These are phyloP conservation scores for Serendipita indica DNA, from an alignment of 768 basidiomycete genomes.

Conservation along the genomic window DNA sequence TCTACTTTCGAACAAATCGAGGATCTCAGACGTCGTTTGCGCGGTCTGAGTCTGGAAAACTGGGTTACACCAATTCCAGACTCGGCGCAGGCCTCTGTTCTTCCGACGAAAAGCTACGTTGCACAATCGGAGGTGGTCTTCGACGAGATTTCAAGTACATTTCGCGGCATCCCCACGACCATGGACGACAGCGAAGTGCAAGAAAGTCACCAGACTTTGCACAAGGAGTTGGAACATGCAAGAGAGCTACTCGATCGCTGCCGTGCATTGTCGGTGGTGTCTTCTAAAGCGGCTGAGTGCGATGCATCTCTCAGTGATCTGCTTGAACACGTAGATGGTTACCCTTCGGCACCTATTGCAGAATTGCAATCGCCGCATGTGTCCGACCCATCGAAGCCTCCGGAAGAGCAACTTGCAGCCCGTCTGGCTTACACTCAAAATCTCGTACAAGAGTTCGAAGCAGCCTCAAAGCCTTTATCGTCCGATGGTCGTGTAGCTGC, in stretches of 20 bases:
- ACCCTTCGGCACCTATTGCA: conserved; percentile 41
- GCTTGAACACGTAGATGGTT: conserved; percentile 75
- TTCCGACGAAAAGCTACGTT: conserved; percentile 39
- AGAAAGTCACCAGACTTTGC: conserved; percentile 44
- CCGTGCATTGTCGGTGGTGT: conserved; percentile 39
- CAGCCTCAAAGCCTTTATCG: conserved; percentile 28
- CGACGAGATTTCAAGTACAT: conserved; percentile 30
- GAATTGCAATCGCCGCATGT: conserved; percentile 37
- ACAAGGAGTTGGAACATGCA: conserved; percentile 41
- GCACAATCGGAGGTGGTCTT: conserved; percentile 36
- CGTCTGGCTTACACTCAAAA: conserved; percentile 50
- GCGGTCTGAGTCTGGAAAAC: background rate
- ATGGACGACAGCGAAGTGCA: conserved; percentile 29
- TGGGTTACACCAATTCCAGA: background rate
- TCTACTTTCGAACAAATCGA: too few relatives aligned
- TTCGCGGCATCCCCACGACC: conserved; percentile 27
- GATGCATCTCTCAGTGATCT: conserved; percentile 73
- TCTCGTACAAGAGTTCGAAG: conserved; percentile 33
- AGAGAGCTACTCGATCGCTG: conserved; percentile 36
- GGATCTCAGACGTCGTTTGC: background rate
- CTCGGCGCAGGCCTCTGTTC: conserved; percentile 13
- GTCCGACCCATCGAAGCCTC: conserved; percentile 29
- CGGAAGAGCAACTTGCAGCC: conserved; percentile 51
- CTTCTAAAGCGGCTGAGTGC: conserved; percentile 35
- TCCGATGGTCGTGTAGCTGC: conserved; percentile 45